Conservation (phyloP, 306 rosid genomes). For the Sicyos baderoa region DNA sequence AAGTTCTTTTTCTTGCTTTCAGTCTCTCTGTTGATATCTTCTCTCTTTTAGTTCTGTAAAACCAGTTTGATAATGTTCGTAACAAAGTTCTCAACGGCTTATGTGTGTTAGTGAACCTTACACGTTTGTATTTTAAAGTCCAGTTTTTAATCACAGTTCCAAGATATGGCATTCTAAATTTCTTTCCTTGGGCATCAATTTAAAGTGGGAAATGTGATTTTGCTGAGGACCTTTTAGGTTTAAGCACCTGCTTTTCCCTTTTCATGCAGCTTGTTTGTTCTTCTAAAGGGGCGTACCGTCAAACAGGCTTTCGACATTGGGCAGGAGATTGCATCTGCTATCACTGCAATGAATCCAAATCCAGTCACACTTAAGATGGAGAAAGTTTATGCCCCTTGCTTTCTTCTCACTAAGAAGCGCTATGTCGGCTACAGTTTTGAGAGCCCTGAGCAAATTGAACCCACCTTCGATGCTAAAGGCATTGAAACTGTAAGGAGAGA, state of each 20-base stretch:
- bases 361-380: slow-evolving; percentile 95
- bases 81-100: background rate
- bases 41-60: background rate
- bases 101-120: background rate
- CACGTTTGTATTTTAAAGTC: background rate
- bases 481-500: slow-evolving; percentile 95
- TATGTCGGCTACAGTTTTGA: slow-evolving; percentile 97
- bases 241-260: background rate
- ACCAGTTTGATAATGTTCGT: background rate
- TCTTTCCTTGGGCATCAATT: background rate
- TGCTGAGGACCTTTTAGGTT: background rate
- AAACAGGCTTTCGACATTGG: slow-evolving; percentile 74
- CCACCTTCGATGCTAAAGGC: slow-evolving; percentile 91
- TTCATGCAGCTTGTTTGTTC: slow-evolving; percentile 86
- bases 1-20: background rate
- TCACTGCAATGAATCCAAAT: slow-evolving; percentile 80
- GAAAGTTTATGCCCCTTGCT: slow-evolving; percentile 81
- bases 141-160: background rate
- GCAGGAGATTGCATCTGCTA: slow-evolving; percentile 71
- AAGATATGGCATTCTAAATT: background rate
- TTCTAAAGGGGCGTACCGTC: slow-evolving; percentile 72
- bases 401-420: slow-evolving; percentile 90
- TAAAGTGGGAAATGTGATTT: background rate
- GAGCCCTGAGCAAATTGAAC: slow-evolving; percentile 57
- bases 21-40: background rate